phyloP scores from a whole-genome alignment of 495 filamentous ascomycete genomes.

The Beverwykella pulmonaria region DNA sequence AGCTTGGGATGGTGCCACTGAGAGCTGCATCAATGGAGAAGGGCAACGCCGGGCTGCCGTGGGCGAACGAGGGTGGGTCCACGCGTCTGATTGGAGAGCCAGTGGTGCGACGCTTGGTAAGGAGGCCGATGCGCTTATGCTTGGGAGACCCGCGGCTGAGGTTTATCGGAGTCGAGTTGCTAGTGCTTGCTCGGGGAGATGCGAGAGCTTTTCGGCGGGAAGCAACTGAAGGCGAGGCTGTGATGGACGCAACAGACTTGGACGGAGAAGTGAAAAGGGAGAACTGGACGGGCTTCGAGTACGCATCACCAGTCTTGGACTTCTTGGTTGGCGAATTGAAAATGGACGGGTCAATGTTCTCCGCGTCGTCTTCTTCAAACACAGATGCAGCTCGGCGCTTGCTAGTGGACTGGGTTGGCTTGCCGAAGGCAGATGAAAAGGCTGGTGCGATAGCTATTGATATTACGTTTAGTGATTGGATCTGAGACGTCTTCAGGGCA shows the following conservation, averaged over 20 bases:
- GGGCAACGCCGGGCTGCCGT: conserved; percentile 51
- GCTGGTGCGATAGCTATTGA: conserved; percentile 20
- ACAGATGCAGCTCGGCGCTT: conserved; percentile 47
- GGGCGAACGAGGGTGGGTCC: conserved; percentile 56
- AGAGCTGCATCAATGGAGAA: conserved; percentile 83
- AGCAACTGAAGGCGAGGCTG: conserved; percentile 20
- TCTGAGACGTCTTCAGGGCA: background rate
- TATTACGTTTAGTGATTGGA: conserved; percentile 17
- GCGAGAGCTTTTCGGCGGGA: conserved; percentile 46
- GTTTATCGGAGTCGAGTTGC: conserved; percentile 50
- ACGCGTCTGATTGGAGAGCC: conserved; percentile 58
- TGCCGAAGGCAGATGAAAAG: conserved; percentile 37
- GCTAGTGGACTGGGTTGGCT: conserved; percentile 37
- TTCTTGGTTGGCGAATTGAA: conserved; percentile 64
- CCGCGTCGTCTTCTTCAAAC: conserved; percentile 63
- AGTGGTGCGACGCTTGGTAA: conserved; percentile 62
- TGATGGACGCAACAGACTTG: conserved; percentile 13
- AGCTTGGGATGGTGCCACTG: conserved; percentile 64
- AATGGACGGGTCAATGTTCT: conserved; percentile 78
- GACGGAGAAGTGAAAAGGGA: conserved; percentile 26
- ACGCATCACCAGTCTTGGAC: conserved; percentile 63
- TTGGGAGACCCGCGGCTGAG: conserved; percentile 63
- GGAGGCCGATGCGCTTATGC: conserved; percentile 62
- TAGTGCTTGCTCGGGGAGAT: conserved; percentile 43
- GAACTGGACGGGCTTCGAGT: conserved; percentile 40